phyloP scores from a whole-genome alignment of 441 rosid genomes.

The California macrophylla region DNA sequence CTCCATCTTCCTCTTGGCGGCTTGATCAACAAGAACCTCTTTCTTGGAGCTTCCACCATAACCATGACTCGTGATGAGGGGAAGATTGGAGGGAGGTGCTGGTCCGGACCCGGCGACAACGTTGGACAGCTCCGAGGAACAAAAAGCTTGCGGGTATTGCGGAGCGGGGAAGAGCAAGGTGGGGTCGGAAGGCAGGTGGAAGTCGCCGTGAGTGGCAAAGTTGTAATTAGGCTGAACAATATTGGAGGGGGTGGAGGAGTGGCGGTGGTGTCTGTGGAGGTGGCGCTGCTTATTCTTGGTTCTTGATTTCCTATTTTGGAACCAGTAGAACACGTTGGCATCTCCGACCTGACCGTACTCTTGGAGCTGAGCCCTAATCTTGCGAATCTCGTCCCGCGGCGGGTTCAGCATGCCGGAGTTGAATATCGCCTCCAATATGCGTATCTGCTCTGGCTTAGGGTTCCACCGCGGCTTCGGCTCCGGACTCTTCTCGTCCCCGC shows the following conservation, averaged over 20 bases:
- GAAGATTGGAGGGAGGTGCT: conserved; percentile 53
- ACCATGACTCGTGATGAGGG: conserved; percentile 42
- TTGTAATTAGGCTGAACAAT: too few relatives aligned
- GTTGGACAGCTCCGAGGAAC: conserved; percentile 44
- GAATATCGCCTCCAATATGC: conserved; percentile 88
- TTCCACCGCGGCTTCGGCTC: conserved; percentile 99
- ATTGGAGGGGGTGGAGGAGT: not conserved
- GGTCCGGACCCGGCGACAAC: conserved; percentile 41
- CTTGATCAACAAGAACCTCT: conserved; percentile 20
- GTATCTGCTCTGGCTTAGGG: conserved; percentile 94
- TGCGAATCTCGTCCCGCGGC: conserved; percentile 89
- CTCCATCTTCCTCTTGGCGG: conserved; percentile 36
- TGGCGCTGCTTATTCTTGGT: conserved; percentile 83
- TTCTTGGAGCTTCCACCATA: conserved; percentile 23
- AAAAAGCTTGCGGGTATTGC: conserved; percentile 35
- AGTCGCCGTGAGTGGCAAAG: conserved; percentile 17
- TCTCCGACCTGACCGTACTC: conserved; percentile 98
- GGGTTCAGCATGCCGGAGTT: conserved; percentile 99
- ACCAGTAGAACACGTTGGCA: conserved; percentile 98
- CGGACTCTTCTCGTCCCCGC: conserved; percentile 69
- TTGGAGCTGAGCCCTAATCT: conserved; percentile 79
- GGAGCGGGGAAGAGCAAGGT: conserved; percentile 8
- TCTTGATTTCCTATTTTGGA: conserved; percentile 91
- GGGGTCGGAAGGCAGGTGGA: not conserved
- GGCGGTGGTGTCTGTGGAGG: conserved; percentile 32